These are phyloP conservation scores for Tulasnella sp. DNA, from an alignment of 768 basidiomycete species.

Conservation along the genomic window DNA sequence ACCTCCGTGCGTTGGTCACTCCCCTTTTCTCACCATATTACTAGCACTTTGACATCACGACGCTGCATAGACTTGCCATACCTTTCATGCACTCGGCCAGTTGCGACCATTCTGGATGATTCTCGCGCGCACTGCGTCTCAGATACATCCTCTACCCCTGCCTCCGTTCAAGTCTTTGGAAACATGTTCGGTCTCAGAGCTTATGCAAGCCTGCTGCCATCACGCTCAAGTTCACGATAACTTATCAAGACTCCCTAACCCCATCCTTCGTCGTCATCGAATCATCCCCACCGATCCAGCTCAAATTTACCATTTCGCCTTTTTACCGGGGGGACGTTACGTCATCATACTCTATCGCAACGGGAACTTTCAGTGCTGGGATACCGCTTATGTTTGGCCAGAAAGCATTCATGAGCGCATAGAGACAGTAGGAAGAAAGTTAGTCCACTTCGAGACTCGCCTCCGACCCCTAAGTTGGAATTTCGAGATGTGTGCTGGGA, in stretches of 20 bases:
- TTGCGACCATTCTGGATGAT: slow-evolving; percentile 5
- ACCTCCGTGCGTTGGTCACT: background rate
- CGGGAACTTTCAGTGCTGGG: slow-evolving; percentile 7
- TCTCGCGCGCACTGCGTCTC: background rate
- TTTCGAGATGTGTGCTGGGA: slow-evolving; percentile 6
- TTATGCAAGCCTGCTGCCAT: background rate
- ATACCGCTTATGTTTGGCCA: background rate
- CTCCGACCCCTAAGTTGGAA: slow-evolving; percentile 7
- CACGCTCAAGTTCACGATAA: background rate
- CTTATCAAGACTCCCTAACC: background rate
- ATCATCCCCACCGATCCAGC: background rate
- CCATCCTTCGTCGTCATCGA: background rate
- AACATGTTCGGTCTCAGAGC: background rate
- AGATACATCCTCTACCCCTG: slow-evolving; percentile 5
- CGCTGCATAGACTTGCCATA: background rate
- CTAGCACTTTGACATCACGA: background rate
- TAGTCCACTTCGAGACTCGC: background rate
- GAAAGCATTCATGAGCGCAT: background rate
- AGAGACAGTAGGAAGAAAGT: background rate
- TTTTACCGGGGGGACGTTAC: slow-evolving; percentile 8
- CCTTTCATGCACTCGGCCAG: background rate
- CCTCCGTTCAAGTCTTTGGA: slow-evolving; percentile 3
- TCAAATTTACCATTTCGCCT: slow-evolving; percentile 8
- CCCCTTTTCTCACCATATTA: background rate
- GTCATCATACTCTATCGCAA: background rate